These are phyloP conservation scores for Circinella minor DNA, from an alignment of 371 early-diverging fungal genomes.

Conservation along the genomic window DNA sequence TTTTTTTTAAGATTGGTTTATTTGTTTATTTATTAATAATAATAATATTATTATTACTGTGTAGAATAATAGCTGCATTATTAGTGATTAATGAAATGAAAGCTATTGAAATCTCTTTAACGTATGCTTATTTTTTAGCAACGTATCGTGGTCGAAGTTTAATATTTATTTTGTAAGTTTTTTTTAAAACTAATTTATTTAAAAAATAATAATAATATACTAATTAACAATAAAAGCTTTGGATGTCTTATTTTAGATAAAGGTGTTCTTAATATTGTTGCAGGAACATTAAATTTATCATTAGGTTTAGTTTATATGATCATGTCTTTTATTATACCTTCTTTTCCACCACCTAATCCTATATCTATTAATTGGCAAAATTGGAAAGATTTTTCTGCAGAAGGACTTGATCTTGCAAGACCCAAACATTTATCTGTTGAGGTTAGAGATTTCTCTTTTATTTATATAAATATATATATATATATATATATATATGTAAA, in stretches of 20 bases:
- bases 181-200: too few species aligned
- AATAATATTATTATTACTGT: background rate
- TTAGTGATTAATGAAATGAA: slow-evolving; percentile 40
- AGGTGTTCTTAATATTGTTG: slow-evolving; percentile 39
- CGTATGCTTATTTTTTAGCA: slow-evolving; percentile 39
- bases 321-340: slow-evolving; percentile 35
- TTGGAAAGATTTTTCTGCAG: slow-evolving; percentile 51
- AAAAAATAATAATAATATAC: background rate
- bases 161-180: slow-evolving; percentile 44
- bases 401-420: slow-evolving; percentile 44
- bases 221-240: slow-evolving; percentile 27
- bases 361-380: slow-evolving; percentile 48
- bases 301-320: slow-evolving; percentile 43
- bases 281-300: slow-evolving; percentile 39
- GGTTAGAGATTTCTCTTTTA: slow-evolving; percentile 24
- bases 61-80: slow-evolving; percentile 39
- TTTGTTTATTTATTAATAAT: background rate
- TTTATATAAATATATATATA: too few species aligned
- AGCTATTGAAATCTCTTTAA: slow-evolving; percentile 26
- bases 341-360: slow-evolving; percentile 43
- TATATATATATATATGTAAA: too few species aligned
- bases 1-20: too few species aligned
- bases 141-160: slow-evolving; percentile 44
- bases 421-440: slow-evolving; percentile 29
- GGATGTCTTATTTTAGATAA: slow-evolving; percentile 42